Base-by-base conservation (phyloP, 495 filamentous ascomycete species). In the Corynascus novoguineensis region DNA sequence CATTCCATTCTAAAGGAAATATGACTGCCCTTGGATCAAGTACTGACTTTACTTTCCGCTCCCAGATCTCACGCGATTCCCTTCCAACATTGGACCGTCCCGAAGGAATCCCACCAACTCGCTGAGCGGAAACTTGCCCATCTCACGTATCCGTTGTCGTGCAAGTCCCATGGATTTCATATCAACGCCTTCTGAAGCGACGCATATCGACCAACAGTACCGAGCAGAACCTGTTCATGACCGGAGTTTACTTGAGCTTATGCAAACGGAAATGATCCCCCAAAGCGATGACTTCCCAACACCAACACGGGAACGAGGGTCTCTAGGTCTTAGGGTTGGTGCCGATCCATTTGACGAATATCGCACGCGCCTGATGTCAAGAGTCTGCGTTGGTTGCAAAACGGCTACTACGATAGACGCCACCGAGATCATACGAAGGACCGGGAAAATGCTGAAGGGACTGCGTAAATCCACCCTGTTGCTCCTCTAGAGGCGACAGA, bases 391-490 rank as follows among this genome's bases (percentile, higher is more conserved):
- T 9, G 28, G 28, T 11, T 63, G 60, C 52, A 12, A 22, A 5
- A n/a, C 25, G 5, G 3, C 12, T 22, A 9, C 58, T 25, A 14
- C 25, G 2, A n/a, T 58, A 10, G 45, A 53, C 12, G 54, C 32
- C 8, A 21, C 41, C 21, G n/a, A 19, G 0, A 12, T 51, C n/a
- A 41, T 58, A 10, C 12, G 38, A 10, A 28, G 45, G 1, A 62
- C 56, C n/a, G 46, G 45, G n/a, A 15, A 25, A 19, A 53, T 53
- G 56, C 17, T 64, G 7, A 34, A 46, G 12, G 21, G 50, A 24
- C 17, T 47, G 0, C 47, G 45, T 58, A 34, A 0, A 34, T 38
- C 6, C 5, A 24, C 1, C 7, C 10, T 14, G 25, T 25, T 1
- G 6, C 9, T 17, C 15, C n/a, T 28, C 10, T 3, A 2, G 14